Base-by-base conservation (phyloP, 306 rosid species). In the Amphicarpaea edgeworthii region DNA sequence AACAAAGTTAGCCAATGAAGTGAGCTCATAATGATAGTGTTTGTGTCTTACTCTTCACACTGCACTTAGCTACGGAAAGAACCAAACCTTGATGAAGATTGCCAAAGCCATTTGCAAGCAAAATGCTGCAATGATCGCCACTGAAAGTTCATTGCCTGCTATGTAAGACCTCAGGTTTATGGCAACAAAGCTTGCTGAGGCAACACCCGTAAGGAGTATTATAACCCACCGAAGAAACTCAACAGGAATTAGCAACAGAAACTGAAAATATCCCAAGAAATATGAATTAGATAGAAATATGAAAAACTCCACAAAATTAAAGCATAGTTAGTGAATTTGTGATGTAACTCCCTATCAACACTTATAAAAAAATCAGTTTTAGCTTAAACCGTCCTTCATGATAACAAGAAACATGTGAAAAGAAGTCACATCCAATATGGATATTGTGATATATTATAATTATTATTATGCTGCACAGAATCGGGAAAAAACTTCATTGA, bases 21-120 rank as follows among this genome's bases (percentile, higher is more conserved):
- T 34, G 58, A 77, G 63, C 79, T 46, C 65, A 45, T 46, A 55
- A 40, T 19, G 73, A 57, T 32, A 71, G 40, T 47, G 76, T 45
- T 38, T 53, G 34, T 54, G 66, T 68, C 66, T 83, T 59, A 41
- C 58, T 68, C 72, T 67, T 65, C 75, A 75, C 43, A 40, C 55
- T 54, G 47, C 73, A 1, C 17, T 62, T 72, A 61, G 41, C 90
- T 93, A 96, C 15, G 91, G 90, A 84, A 96, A 96, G 96, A 96
- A 96, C 97, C 91, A 89, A 80, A 86, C 97, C 88, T 96, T 96
- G 83, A 96, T 85, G 89, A 96, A 96, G 87, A 92, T 62, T 51
- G 98, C 93, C 88, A 96, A 81, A 67, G 88, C 94, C 73, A 96
- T 71, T 89, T 96, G 98, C 90, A 96, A 86, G 79, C 75, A 64